phyloP scores from a whole-genome alignment of 2,329 filamentous ascomycete species.

The Talaromyces sp. region DNA sequence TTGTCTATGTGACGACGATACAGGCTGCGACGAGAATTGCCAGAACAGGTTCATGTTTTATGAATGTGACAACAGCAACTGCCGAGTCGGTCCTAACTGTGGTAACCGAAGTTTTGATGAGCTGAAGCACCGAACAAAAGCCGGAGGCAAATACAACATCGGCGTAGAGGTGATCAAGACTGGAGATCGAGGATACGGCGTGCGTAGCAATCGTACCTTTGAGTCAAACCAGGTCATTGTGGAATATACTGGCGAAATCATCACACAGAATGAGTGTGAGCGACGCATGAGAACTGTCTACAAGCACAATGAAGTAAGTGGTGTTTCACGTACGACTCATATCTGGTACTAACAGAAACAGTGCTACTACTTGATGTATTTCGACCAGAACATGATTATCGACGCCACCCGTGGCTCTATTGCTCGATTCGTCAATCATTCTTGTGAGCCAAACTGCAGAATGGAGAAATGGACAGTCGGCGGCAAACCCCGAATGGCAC shows the following conservation, averaged over 20 bases:
- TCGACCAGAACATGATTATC: conserved; percentile 97
- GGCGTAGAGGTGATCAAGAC: conserved; percentile 96
- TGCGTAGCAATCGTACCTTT: conserved; percentile 85
- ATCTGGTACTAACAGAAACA: conserved; percentile 33
- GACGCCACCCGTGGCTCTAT: conserved; percentile 94
- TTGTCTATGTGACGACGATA: conserved; percentile 71
- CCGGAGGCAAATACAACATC: conserved; percentile 79
- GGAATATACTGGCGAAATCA: conserved; percentile 96
- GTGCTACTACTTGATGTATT: conserved; percentile 98
- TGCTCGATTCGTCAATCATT: conserved; percentile 96
- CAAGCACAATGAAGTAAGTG: conserved; percentile 79
- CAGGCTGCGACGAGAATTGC: conserved; percentile 82
- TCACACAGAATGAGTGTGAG: conserved; percentile 90
- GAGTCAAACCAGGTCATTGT: conserved; percentile 90
- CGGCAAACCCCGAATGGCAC: conserved; percentile 89
- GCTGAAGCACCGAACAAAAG: conserved; percentile 66
- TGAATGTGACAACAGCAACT: conserved; percentile 89
- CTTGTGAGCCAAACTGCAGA: conserved; percentile 89
- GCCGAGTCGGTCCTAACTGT: conserved; percentile 72
- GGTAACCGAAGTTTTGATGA: conserved; percentile 83
- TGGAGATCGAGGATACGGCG: conserved; percentile 77
- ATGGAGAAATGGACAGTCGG: conserved; percentile 98
- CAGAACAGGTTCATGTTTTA: conserved; percentile 97
- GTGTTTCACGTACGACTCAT: background rate
- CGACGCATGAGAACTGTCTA: conserved; percentile 89